phyloP scores from a whole-genome alignment of 208 protist species.

The Angomonas ambiguus region DNA sequence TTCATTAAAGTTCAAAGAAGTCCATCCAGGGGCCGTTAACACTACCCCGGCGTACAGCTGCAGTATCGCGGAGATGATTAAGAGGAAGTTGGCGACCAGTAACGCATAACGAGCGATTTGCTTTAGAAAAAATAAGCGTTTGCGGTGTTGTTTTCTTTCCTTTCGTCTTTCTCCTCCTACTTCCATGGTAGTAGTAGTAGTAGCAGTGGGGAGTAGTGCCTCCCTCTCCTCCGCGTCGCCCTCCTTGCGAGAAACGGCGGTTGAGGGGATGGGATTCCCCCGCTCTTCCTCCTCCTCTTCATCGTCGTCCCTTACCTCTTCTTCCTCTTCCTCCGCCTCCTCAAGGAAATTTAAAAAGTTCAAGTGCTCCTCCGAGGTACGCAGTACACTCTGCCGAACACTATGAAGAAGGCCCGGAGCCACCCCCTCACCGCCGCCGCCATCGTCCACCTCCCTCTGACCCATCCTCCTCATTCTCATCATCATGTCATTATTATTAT shows the following conservation, averaged over 20 bases:
- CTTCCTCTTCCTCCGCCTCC: neutral
- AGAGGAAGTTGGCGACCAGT: neutral
- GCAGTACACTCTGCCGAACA: neutral
- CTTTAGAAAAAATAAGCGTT: neutral
- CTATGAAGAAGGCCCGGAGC: too few species aligned
- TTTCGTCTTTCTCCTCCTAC: neutral
- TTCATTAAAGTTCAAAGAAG: neutral
- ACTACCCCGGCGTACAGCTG: neutral
- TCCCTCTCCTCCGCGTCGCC: too few species aligned
- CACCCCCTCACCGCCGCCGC: too few species aligned
- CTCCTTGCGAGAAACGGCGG: too few species aligned
- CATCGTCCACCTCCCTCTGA: too few species aligned
- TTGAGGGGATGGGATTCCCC: constrained; percentile 2
- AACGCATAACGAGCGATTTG: neutral
- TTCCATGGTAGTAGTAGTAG: too few species aligned
- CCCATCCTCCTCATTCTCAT: too few species aligned
- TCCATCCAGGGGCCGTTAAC: neutral
- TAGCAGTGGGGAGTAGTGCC: too few species aligned
- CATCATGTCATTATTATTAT: constrained; percentile 7
- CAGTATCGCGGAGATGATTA: neutral
- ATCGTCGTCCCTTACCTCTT: neutral
- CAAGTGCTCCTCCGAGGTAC: neutral
- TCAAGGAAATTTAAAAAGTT: neutral
- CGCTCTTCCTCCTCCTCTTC: constrained; percentile 2
- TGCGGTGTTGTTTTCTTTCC: neutral